phyloP scores from a whole-genome alignment of 352 stramenopile genomes.

The Globisporangium lucens region DNA sequence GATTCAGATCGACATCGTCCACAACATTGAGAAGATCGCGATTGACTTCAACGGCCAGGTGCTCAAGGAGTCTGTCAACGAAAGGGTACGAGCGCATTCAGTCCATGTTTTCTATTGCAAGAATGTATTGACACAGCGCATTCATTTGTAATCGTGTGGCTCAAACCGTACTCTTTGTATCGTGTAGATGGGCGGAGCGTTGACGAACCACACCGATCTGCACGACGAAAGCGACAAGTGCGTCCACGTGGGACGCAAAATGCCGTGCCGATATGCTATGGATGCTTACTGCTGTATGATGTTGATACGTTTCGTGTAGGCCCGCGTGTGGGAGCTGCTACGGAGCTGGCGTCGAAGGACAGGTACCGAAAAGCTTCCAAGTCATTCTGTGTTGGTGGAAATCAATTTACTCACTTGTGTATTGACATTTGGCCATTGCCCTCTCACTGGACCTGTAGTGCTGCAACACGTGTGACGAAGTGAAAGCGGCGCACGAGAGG shows the following conservation, averaged over 20 bases:
- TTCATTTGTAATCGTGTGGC: no score
- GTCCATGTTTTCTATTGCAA: not conserved
- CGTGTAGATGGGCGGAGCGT: constrained; percentile 54
- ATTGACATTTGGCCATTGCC: not conserved
- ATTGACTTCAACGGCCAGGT: constrained; percentile 46
- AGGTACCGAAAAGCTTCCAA: constrained; percentile 26
- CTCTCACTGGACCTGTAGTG: constrained; percentile 24
- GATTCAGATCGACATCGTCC: constrained; percentile 68
- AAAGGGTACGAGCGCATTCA: constrained; percentile 27
- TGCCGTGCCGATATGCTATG: no score
- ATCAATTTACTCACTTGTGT: not conserved
- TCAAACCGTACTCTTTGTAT: not conserved
- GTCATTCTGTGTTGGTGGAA: not conserved
- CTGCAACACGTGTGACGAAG: constrained; percentile 64
- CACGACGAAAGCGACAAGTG: constrained; percentile 55
- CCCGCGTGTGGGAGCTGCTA: constrained; percentile 75
- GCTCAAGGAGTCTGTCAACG: constrained; percentile 46
- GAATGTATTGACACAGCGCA: no score
- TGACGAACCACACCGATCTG: constrained; percentile 70
- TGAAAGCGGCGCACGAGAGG: constrained; percentile 59
- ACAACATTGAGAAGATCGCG: constrained; percentile 78
- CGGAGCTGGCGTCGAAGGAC: constrained; percentile 49
- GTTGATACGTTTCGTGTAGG: constrained; percentile 20
- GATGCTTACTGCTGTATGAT: not conserved
- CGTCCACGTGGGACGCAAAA: constrained; percentile 4